Evolutionary conservation across 257 asterid species (phyloP), one percentile per base, ranked within the genome.

Genomic region (Scutellaria baicalensis): DNA sequence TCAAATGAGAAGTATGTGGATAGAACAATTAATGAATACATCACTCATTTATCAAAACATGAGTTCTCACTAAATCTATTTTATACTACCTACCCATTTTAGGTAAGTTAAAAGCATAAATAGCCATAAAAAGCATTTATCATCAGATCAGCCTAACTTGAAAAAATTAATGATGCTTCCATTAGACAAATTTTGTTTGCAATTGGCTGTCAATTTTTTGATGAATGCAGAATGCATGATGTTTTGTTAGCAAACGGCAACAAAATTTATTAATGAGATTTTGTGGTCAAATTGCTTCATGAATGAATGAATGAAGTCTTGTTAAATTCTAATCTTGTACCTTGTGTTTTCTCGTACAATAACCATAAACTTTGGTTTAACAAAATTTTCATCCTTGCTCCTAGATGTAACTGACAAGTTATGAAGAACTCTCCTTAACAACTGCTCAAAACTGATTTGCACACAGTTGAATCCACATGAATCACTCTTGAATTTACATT

Each of bases 391-490:
- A 56, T 58, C 21, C 35, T 66, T 52, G 21, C 52, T 33, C 10
- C 10, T 39, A 9, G 35, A 55, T 38, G 38, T 21, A 45, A 55
- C 40, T 9, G 45, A 18, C 56, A 44, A 16, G 18, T 31, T 10
- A 64, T 0, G 33, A 45, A 33, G 42, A 14, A 51, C 8, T 31
- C 43, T 47, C 17, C 36, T 35, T 17, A 64, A 39, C 14, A 57
- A 77, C 54, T 60, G 59, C 68, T 73, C 51, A 57, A 40, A 64
- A 50, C 45, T 16, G 16, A 48, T 55, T 35, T 9, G 20, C 63
- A 52, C 62, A 38, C 20, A 58, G 64, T 27, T 12, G 62, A 9
- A 68, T 45, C 20, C n/a, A 69, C 7, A 14, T 6, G 57, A 55
- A 42, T 55, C 70, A 48, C 38, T 65, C 63, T 27, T 49, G 63